A percentile compares a stretch with the other conserved stretches of the same genome.
phyloP scores from a whole-genome alignment of 2,329 filamentous ascomycete species.

The Colletotrichum caudatum region DNA sequence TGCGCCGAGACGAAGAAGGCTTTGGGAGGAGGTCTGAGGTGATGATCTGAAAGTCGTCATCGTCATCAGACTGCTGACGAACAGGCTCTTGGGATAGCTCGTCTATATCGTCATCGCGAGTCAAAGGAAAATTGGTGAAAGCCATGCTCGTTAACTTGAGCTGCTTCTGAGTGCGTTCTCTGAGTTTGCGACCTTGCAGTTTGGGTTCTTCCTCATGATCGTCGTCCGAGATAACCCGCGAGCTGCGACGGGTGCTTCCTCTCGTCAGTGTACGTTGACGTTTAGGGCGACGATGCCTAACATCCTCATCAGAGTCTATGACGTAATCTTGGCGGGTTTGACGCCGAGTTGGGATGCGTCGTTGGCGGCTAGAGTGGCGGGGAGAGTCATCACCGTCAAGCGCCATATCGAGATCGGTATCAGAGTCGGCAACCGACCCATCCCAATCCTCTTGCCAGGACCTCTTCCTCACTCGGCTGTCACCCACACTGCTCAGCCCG shows the following conservation, averaged over 20 bases:
- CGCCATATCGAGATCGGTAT: conserved; percentile 5
- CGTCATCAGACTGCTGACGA: conserved; percentile 44
- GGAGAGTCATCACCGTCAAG: conserved; percentile 29
- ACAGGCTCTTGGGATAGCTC: conserved; percentile 50
- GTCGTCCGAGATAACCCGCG: conserved; percentile 2
- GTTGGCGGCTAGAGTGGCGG: conserved; percentile 12
- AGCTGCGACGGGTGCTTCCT: conserved; percentile 18
- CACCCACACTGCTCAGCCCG: not conserved
- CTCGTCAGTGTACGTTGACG: conserved; percentile 24
- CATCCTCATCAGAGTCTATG: conserved; percentile 30
- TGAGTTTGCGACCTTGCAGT: conserved; percentile 28
- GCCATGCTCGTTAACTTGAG: conserved; percentile 45
- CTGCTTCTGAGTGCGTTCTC: conserved; percentile 46
- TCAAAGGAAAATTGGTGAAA: conserved; percentile 43
- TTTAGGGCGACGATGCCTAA: conserved; percentile 16
- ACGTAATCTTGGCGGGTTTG: not conserved
- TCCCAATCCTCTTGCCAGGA: conserved; percentile 24
- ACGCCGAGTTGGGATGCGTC: conserved; percentile 11
- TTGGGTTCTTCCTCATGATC: conserved; percentile 15
- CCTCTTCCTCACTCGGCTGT: conserved; percentile 14
- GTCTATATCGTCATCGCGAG: conserved; percentile 44
- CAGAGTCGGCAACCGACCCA: conserved; percentile 20
- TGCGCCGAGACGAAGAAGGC: conserved; percentile 37
- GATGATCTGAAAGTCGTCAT: conserved; percentile 52
- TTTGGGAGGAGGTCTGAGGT: conserved; percentile 51